Conservation (phyloP, 192 early-diverging fungal genomes). For the Phycomyces nitens region DNA sequence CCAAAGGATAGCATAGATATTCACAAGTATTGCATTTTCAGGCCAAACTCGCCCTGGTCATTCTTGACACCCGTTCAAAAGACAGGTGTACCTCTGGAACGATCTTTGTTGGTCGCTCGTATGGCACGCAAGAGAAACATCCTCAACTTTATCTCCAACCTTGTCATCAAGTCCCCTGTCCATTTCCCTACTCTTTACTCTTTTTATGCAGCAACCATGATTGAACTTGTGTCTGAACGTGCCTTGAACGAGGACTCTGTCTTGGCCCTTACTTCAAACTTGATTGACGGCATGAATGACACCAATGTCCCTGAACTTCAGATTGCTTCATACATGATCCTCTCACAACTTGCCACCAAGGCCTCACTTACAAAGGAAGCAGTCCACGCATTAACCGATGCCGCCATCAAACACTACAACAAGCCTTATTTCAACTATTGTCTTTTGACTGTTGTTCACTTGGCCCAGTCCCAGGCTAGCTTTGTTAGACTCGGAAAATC, state of each 20-base stretch:
- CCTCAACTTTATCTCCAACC: constrained; percentile 75
- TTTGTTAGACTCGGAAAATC: constrained; percentile 31
- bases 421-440: constrained; percentile 28
- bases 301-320: constrained; percentile 43
- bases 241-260: constrained; percentile 52
- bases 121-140: constrained; percentile 66
- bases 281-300: constrained; percentile 49
- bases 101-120: constrained; percentile 65
- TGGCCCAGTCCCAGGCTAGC: constrained; percentile 52
- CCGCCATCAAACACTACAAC: constrained; percentile 36
- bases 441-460: constrained; percentile 47
- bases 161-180: constrained; percentile 34
- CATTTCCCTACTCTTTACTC: constrained; percentile 57
- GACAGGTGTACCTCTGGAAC: constrained; percentile 57
- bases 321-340: constrained; percentile 61
- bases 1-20: background rate
- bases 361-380: constrained; percentile 43
- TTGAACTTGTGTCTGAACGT: constrained; percentile 45
- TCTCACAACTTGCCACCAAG: constrained; percentile 59
- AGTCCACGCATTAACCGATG: constrained; percentile 39
- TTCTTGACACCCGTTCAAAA: constrained; percentile 59
- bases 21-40: background rate
- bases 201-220: constrained; percentile 63
- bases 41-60: constrained; percentile 49
- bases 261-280: constrained; percentile 55